Evolutionary conservation across 371 early-diverging fungal species (phyloP), one percentile per base, ranked within the genome.

Genomic region (Mucor velutinosus): DNA sequence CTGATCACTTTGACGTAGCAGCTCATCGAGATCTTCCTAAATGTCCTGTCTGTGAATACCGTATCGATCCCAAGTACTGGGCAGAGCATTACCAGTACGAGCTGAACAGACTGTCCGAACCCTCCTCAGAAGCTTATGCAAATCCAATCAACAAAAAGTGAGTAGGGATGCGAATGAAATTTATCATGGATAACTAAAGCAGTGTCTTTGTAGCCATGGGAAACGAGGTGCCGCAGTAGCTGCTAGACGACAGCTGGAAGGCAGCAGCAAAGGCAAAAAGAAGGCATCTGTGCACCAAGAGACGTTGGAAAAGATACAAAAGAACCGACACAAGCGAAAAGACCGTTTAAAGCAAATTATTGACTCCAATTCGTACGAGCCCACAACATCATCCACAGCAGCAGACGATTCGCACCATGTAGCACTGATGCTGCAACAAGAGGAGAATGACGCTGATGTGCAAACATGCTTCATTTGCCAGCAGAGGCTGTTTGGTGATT

Each of bases 381-480:
- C 67, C 35, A 70, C 71, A 17, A 63, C 74, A 25, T 65, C 35
- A 29, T 2, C 62, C 19, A 4, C 49, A 35, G 2, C 45, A 45
- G 4, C 53, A 14, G 53, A 53, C 4, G 53, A 53, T 53, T 53
- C 53, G 10, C 53, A 53, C 14, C 53, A 53, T 25, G 53, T 53
- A 12, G 53, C 53, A 0, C 53, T 53, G 1, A 53, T 53, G 53
- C 25, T 53, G 27, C 53, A 53, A 15, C 53, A 53, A 53, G 25
- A 53, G 11, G 53, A 53, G 6, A 67, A 69, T 23, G 69, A 61
- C 12, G 56, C 37, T 6, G 75, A 71, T 39, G 63, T 69, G 12
- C 80, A 81, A 53, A 85, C 81, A 0, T 94, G 95, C 73, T 92
- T 90, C 62, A 89, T 95, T 58, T 95, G 95, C 75, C 86, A 86